phyloP scores from a whole-genome alignment of 1,284 basidiomycete species.

The Puccinia novopanici region DNA sequence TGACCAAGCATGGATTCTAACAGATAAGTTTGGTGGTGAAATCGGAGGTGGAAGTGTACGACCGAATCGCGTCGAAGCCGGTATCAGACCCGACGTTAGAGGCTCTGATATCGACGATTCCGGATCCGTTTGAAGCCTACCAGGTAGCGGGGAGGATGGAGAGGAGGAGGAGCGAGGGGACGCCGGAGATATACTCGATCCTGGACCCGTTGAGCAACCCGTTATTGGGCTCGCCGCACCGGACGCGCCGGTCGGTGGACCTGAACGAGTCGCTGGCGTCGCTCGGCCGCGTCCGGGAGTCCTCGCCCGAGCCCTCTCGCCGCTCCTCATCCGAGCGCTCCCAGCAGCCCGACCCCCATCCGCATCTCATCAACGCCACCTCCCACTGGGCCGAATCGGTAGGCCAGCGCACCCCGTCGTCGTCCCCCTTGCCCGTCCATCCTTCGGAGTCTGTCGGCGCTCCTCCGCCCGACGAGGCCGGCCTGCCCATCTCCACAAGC shows the following conservation, averaged over 20 bases:
- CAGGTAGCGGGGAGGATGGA: constrained; percentile 2
- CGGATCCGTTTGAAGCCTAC: constrained; percentile 60
- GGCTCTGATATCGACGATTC: constrained; percentile 58
- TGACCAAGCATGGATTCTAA: background rate
- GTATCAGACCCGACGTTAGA: constrained; percentile 60
- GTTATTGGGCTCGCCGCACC: constrained; percentile 6
- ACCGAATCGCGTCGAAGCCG: constrained; percentile 60
- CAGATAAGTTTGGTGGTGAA: constrained; percentile 54
- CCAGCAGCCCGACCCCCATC: background rate
- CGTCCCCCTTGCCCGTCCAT: background rate
- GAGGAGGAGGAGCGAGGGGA: background rate
- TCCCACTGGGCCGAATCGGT: constrained; percentile 2
- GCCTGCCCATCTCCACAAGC: background rate
- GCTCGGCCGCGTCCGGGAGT: background rate
- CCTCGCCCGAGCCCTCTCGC: background rate
- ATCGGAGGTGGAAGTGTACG: constrained; percentile 56
- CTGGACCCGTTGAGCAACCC: constrained; percentile 30
- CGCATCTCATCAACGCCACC: constrained; percentile 8
- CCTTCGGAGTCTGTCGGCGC: background rate
- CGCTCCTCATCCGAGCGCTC: too few relatives aligned
- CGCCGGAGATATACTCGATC: constrained; percentile 49
- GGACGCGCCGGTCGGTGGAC: constrained; percentile 10
- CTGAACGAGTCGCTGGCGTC: constrained; percentile 21
- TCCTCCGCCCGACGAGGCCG: background rate
- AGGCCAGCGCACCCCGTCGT: background rate